A percentile compares a stretch with the other conserved stretches of the same genome.
These are phyloP conservation scores for Chaetomium fimeti DNA, from an alignment of 495 filamentous ascomycete species.

Conservation along the genomic window DNA sequence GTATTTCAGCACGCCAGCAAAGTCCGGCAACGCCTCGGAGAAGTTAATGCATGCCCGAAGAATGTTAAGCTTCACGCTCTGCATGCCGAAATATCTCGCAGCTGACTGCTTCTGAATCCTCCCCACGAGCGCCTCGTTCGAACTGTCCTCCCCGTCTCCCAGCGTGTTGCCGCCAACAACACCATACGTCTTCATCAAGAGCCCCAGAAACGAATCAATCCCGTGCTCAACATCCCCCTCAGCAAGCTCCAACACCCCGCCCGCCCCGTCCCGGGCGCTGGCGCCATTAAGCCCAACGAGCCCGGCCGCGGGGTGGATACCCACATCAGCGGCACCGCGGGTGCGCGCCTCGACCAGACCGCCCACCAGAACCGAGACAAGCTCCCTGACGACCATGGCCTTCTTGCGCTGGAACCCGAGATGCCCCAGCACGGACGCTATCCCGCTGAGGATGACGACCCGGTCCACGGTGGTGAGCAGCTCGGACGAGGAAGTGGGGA, in stretches of 20 bases:
- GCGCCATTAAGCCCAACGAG: constrained; percentile 60
- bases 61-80: constrained; percentile 76
- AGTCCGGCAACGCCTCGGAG: constrained; percentile 90
- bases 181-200: constrained; percentile 52
- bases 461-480: constrained; percentile 67
- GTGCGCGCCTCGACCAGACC: constrained; percentile 90
- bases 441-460: constrained; percentile 75
- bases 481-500: constrained; percentile 63
- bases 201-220: constrained; percentile 53
- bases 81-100: constrained; percentile 61
- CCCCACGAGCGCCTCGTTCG: constrained; percentile 51
- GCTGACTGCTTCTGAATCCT: constrained; percentile 54
- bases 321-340: constrained; percentile 87
- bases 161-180: constrained; percentile 39
- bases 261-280: constrained; percentile 44
- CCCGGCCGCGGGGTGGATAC: constrained; percentile 89
- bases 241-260: constrained; percentile 65
- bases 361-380: constrained; percentile 77
- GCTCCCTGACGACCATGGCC: constrained; percentile 78
- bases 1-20: constrained; percentile 80
- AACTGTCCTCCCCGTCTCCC: constrained; percentile 34
- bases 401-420: constrained; percentile 82
- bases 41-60: constrained; percentile 82
- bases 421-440: constrained; percentile 73
- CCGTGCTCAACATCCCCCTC: constrained; percentile 75